A percentile compares a stretch with the other conserved stretches of the same genome.
Conservation (phyloP, 2,329 filamentous ascomycete genomes). For the Ophiostoma himal-ulmi region DNA sequence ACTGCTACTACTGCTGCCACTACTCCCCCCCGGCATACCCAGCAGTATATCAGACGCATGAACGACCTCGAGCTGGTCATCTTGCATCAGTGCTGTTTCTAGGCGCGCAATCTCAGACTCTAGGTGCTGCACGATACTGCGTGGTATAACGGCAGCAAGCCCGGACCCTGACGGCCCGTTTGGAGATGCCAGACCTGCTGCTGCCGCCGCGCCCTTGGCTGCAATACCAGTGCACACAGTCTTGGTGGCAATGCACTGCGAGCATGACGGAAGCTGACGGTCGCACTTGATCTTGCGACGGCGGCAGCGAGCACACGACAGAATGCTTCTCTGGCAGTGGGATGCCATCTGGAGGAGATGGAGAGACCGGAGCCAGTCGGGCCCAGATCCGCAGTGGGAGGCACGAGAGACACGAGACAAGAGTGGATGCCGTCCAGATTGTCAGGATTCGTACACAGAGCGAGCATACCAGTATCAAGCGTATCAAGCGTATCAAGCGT, state of each 20-base stretch:
- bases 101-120: constrained; percentile 34
- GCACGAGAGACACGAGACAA: not conserved
- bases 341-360: constrained; percentile 16
- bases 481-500: not conserved
- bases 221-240: constrained; percentile 31
- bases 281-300: constrained; percentile 26
- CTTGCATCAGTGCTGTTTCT: constrained; percentile 31
- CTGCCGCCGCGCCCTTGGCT: constrained; percentile 22
- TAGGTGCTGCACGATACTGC: constrained; percentile 34
- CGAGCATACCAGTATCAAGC: not conserved
- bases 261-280: constrained; percentile 29
- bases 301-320: constrained; percentile 25
- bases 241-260: constrained; percentile 29
- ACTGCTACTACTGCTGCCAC: not conserved
- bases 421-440: constrained; percentile 1
- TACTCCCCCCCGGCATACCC: constrained; percentile 17
- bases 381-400: not conserved
- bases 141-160: constrained; percentile 25
- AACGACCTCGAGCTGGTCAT: constrained; percentile 27
- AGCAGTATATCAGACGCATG: constrained; percentile 25
- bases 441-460: not conserved
- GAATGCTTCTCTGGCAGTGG: constrained; percentile 24
- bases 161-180: constrained; percentile 18
- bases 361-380: not conserved
- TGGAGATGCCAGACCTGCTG: not conserved